Conservation (phyloP, 2,329 filamentous ascomycete species). For the Paramyrothecium sp. region DNA sequence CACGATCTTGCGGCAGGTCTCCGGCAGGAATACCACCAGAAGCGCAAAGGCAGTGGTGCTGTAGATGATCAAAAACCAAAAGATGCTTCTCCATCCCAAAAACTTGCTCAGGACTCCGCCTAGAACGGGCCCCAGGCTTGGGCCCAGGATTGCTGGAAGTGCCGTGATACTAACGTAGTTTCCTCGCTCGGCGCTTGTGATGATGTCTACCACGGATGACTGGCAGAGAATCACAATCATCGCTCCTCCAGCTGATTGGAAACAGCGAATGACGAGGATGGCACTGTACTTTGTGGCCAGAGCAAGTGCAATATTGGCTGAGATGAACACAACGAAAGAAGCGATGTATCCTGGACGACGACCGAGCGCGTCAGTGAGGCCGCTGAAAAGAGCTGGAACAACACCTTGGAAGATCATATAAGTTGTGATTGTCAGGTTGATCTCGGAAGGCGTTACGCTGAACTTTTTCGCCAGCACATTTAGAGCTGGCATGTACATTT, state of each 20-base stretch:
- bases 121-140: constrained; percentile 40
- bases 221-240: constrained; percentile 30
- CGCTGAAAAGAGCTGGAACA: constrained; percentile 49
- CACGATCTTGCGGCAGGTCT: constrained; percentile 13
- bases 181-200: constrained; percentile 23
- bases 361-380: constrained; percentile 44
- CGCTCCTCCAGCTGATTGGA: constrained; percentile 47
- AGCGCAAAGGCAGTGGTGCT: constrained; percentile 5
- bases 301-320: constrained; percentile 43
- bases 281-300: constrained; percentile 39
- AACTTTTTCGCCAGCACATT: constrained; percentile 41
- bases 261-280: constrained; percentile 41
- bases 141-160: constrained; percentile 32
- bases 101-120: constrained; percentile 36
- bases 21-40: constrained; percentile 4
- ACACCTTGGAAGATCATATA: constrained; percentile 55
- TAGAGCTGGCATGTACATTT: constrained; percentile 45
- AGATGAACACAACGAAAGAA: constrained; percentile 45
- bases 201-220: constrained; percentile 30
- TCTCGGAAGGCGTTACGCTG: constrained; percentile 32
- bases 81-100: constrained; percentile 14
- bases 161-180: constrained; percentile 25
- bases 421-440: constrained; percentile 44
- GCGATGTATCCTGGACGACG: constrained; percentile 42
- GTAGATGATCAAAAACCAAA: constrained; percentile 17